Evolutionary conservation across 1,284 basidiomycete species (phyloP).

Genomic region (Melampsora medusae): DNA sequence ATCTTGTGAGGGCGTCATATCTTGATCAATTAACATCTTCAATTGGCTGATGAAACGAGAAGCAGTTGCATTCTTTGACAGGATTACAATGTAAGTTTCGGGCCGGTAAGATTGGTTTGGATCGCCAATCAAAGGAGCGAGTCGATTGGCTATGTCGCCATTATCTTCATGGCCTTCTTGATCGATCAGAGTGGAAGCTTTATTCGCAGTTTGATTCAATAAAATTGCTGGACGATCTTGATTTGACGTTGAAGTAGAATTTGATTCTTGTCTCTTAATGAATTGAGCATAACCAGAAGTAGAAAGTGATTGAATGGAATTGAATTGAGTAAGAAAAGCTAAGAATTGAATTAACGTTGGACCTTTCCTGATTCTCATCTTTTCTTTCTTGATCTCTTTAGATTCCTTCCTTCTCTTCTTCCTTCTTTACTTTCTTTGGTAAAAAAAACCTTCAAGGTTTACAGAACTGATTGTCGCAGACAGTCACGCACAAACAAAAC

Average conservation of each 20-base stretch:
- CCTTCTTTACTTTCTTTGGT: not conserved
- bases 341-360: not conserved
- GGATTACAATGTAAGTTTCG: not conserved
- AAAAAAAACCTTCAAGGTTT: slow-evolving; percentile 12
- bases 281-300: not conserved
- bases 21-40: not conserved
- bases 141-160: not conserved
- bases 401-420: not conserved
- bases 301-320: not conserved
- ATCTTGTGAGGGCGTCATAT: not conserved
- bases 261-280: not conserved
- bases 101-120: not conserved
- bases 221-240: not conserved
- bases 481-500: no score
- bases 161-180: not conserved
- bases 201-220: not conserved
- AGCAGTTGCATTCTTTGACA: not conserved
- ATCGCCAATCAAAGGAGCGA: not conserved
- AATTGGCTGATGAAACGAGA: not conserved
- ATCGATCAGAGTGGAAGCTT: no score
- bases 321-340: slow-evolving; percentile 1
- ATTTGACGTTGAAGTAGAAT: not conserved
- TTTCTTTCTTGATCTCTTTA: not conserved
- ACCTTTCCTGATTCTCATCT: no score
- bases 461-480: not conserved